Base-by-base conservation (phyloP, 1,284 basidiomycete species). In the Kalmanozyma brasiliensis region DNA sequence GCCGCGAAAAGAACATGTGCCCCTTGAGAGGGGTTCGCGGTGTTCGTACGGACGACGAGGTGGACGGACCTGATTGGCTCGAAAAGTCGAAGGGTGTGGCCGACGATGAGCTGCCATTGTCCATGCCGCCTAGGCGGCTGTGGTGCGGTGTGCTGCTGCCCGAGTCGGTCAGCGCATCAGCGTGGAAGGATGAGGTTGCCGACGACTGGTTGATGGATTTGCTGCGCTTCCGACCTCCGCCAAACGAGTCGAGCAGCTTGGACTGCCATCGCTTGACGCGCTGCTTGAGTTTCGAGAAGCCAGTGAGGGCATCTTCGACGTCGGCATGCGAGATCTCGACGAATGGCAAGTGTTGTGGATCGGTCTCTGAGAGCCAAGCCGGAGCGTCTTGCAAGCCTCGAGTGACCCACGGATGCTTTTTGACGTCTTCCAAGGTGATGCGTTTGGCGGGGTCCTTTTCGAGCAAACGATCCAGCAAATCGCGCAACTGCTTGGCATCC, bases 391-490 rank as follows among this genome's bases (percentile, higher is more conserved):
- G 81, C 26, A 97, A 85, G 20, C 63, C 71, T 8, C 46, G 62
- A 4, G 63, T 63, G 55, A 94, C 88, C 91, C 94, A 98, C 3
- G 88, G 86, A 89, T 84, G 68, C 92, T 67, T 69, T 88, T 96
- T 97, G 73, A 94, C 89, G 73, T 91, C 86, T 35, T 90, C 88
- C 35, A 98, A 86, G 24, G 88, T 90, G 56, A 95, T 92, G 47
- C 95, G 87, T 81, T 88, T 87, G 16, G 82, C 82, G 5, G 88
- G 87, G 77, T 95, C 90, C 85, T 98, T 98, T 81, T 92, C 88
- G 38, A 98, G 86, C 68, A 98, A 84, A 23, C 86, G 84, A 41
- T 89, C 86, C 17, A 98, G 85, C 43, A 98, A 84, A 63, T 89
- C 86, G 40, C 94, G 85, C 42, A 91, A 47, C 30, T 72, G 61